A percentile compares a stretch with the other conserved stretches of the same genome.
Conservation (phyloP, 352 stramenopile genomes). For the Globisporangium alternatum region DNA sequence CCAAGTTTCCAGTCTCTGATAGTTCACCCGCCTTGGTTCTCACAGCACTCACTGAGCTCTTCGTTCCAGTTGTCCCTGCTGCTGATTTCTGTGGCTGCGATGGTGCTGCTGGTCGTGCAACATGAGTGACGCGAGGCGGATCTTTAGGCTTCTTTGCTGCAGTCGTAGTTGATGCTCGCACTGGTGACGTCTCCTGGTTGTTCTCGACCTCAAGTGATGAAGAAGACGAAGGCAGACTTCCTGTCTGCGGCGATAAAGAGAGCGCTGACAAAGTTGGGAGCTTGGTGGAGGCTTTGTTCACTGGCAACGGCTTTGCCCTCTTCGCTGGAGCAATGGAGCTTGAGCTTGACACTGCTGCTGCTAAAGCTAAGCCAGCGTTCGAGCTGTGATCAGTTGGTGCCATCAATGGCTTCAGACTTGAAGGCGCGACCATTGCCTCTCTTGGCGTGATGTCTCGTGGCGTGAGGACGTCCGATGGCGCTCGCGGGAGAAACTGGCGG, state of each 20-base stretch:
- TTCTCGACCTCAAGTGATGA: not conserved
- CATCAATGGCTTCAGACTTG: not conserved
- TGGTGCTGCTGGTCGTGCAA: not conserved
- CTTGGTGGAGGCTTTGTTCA: conserved; percentile 4
- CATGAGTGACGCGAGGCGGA: conserved; percentile 9
- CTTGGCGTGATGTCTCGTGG: not conserved
- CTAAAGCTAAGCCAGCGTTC: not conserved
- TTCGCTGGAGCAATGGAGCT: not conserved
- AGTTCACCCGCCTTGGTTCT: not conserved
- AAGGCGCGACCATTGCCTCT: not conserved
- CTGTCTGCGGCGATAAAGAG: no score
- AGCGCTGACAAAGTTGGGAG: conserved; percentile 5
- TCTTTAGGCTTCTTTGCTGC: conserved; percentile 9
- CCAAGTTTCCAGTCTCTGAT: not conserved
- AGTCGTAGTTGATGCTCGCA: not conserved
- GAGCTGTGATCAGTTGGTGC: not conserved
- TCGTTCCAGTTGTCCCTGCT: not conserved
- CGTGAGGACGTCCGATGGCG: not conserved
- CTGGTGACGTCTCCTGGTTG: conserved; percentile 32
- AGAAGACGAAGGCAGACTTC: not conserved
- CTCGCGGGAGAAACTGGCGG: conserved; percentile 41
- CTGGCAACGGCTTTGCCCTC: not conserved
- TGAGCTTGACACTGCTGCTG: not conserved
- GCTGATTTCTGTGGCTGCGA: not conserved
- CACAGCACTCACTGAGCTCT: not conserved